Conservation (phyloP, 352 stramenopile species). For the Globisporangium polare region DNA sequence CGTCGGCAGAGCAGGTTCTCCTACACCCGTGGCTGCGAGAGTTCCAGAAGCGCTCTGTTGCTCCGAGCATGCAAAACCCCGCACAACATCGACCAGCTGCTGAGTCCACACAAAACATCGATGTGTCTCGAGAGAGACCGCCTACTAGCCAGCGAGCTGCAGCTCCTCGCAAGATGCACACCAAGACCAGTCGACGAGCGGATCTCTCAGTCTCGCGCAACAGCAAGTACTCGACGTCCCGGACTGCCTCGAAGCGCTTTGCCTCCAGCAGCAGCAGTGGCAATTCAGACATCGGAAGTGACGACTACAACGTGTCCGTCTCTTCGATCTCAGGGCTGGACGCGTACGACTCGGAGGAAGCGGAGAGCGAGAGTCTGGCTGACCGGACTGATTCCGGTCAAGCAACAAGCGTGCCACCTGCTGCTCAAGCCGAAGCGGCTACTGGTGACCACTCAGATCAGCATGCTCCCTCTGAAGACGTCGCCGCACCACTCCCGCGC, state of each 20-base stretch:
- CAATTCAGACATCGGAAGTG: background rate
- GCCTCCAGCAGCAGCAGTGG: slow-evolving; percentile 18
- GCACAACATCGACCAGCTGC: background rate
- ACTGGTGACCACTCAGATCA: background rate
- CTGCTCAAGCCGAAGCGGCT: background rate
- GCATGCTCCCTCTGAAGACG: background rate
- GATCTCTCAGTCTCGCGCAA: background rate
- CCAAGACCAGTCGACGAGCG: background rate
- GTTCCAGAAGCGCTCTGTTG: slow-evolving; percentile 33
- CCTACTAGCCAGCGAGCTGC: background rate
- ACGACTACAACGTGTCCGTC: background rate
- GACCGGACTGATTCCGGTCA: background rate
- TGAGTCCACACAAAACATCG: background rate
- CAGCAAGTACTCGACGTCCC: background rate
- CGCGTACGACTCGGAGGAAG: background rate
- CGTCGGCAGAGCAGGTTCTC: slow-evolving; percentile 47
- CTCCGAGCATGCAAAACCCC: background rate
- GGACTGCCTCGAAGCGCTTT: background rate
- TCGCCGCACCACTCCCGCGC: background rate
- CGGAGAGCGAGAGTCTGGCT: background rate
- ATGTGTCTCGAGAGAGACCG: background rate
- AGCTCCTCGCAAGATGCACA: background rate
- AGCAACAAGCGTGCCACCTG: background rate
- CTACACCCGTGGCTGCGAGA: slow-evolving; percentile 58
- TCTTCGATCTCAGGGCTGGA: background rate